Evolutionary conservation across 164 flowering plant genomes (phyloP), one percentile per base, ranked within the genome.

Genomic region (Aristolochia contorta): DNA sequence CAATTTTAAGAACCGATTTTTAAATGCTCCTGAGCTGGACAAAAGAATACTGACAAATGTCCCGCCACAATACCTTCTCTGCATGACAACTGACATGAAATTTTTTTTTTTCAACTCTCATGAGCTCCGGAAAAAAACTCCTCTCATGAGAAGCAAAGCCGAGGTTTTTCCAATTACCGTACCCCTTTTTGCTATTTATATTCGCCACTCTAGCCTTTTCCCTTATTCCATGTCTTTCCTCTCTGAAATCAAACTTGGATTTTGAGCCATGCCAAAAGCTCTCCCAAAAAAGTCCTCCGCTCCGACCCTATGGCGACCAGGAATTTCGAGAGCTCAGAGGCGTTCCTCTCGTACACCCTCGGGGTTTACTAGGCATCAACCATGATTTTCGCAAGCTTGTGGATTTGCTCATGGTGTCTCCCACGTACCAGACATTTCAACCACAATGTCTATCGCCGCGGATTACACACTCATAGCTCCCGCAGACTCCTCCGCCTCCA

Each of bases 71-170:
- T 16, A 50, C 30, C 41, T 15, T 47, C 15, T 63, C 60, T 67
- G 71, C 71, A 71, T 67, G 65, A 71, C 67, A 30, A 37, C 64
- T 63, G 74, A 63, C 71, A 62, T 58, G 60, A 61, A 55, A 61
- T 12, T n/a, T n/a, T 61, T 60, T 61, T 33, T 48, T 59, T 57
- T 49, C 56, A 23, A 49, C 47, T 61, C 62, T 37, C 25, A 10
- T 20, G 30, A 27, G 18, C 53, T n/a, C 63, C 23, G 67, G 46
- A 53, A 64, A 64, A 64, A 27, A 2, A 2, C 48, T 54, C 60
- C 30, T 60, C 59, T 37, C 66, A 53, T 63, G 61, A 59, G 68
- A 64, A 65, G 69, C 62, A 47, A 59, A 70, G 43, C 43, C 66
- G 69, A 66, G 69, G 69, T 70, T 70, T 61, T 57, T 8, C 63